phyloP scores from a whole-genome alignment of 768 basidiomycete genomes.

The Phlegmacium glaucopus region DNA sequence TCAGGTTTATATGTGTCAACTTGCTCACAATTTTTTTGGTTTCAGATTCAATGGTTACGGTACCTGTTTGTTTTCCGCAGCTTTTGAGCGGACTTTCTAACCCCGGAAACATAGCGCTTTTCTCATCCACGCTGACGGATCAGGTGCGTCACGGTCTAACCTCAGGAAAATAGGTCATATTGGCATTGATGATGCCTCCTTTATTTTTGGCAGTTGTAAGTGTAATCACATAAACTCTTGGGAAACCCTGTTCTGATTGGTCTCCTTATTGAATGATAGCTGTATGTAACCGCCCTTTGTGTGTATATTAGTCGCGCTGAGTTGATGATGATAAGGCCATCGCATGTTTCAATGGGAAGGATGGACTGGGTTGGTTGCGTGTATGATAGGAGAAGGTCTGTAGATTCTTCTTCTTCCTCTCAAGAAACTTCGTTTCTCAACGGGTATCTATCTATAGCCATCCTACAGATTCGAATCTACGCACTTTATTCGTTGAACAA shows the following conservation, averaged over 20 bases:
- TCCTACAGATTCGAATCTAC: constrained; percentile 61
- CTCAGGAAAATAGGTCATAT: no score
- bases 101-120: constrained; percentile 25
- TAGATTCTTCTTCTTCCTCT: not conserved
- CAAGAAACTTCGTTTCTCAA: not conserved
- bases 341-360: constrained; percentile 58
- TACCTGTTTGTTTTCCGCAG: constrained; percentile 13
- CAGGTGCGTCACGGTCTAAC: constrained; percentile 33
- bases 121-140: constrained; percentile 35
- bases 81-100: constrained; percentile 3
- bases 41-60: constrained; percentile 54
- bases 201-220: constrained; percentile 20
- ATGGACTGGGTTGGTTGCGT: constrained; percentile 52
- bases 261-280: not conserved
- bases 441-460: constrained; percentile 32
- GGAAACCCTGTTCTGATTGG: no score
- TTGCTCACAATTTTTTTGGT: not conserved
- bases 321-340: constrained; percentile 26
- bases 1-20: no score
- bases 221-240: no score
- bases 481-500: constrained; percentile 56
- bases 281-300: constrained; percentile 8
- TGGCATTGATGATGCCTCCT: not conserved
- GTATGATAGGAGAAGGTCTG: constrained; percentile 54
- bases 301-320: not conserved